Conservation (phyloP, 257 asterid genomes). For the Solanum bulbocastanum region DNA sequence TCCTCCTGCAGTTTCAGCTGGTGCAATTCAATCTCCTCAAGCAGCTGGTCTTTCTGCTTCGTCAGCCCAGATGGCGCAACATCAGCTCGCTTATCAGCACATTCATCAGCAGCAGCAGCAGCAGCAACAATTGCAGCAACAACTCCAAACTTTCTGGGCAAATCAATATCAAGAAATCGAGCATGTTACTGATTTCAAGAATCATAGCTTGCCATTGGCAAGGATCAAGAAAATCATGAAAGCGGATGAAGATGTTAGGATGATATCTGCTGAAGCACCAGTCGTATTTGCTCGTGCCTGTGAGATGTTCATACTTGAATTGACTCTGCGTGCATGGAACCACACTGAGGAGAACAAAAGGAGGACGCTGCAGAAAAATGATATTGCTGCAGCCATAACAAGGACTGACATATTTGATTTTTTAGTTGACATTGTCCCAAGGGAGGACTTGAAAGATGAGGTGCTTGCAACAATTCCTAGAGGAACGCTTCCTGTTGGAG, state of each 20-base stretch:
- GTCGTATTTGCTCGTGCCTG: conserved; percentile 93
- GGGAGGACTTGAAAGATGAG: conserved; percentile 93
- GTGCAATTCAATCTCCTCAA: conserved; percentile 60
- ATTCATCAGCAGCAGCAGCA: conserved; percentile 92
- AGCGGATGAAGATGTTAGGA: conserved; percentile 89
- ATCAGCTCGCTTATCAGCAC: conserved; percentile 94
- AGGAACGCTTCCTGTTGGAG: conserved; percentile 75
- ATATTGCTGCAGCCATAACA: conserved; percentile 93
- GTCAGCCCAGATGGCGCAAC: conserved; percentile 79
- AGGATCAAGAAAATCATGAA: conserved; percentile 97
- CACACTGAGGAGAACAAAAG: conserved; percentile 97
- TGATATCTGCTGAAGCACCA: conserved; percentile 98
- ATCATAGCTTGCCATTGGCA: conserved; percentile 90
- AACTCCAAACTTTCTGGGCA: conserved; percentile 78
- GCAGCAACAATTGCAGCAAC: conserved; percentile 84
- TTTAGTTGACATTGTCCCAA: conserved; percentile 91
- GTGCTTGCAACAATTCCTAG: conserved; percentile 87
- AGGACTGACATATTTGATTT: conserved; percentile 94
- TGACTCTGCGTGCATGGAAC: conserved; percentile 86
- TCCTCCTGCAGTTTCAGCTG: conserved; percentile 44
- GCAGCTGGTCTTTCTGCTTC: conserved; percentile 60
- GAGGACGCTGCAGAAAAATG: conserved; percentile 92
- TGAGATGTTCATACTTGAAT: conserved; percentile 96
- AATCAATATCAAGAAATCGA: conserved; percentile 69
- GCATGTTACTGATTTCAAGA: conserved; percentile 76